Base-by-base conservation (phyloP, 2,329 filamentous ascomycete genomes). In the Botrytis aclada region DNA sequence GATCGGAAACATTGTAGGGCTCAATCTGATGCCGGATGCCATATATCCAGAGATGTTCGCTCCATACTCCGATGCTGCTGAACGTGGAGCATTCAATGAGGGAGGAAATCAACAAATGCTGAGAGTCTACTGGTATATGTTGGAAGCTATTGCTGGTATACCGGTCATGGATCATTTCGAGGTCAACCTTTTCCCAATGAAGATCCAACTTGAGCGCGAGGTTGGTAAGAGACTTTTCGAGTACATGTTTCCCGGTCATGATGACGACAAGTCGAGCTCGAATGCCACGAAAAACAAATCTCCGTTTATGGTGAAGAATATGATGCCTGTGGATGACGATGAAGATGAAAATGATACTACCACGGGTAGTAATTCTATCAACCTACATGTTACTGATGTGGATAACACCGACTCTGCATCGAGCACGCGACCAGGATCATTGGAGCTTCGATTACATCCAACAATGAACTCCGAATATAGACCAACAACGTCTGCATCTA, bases 161-260 rank as follows among this genome's bases (percentile, higher is more conserved):
- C 94, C 95, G 0, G 95, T 99, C 45, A 93, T 99, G 86, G 95
- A 98, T 78, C 93, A 97, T 79, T 99, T 99, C 79, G 95, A 98
- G 82, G 93, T 99, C 72, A 94, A 95, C 72, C 84, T 99, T 32
- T 95, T 97, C 81, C 97, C 96, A 0, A 88, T 99, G 81, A 97
- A 94, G 82, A 90, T 99, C 34, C 96, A 99, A 81, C 86, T 99
- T 51, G 96, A 99, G 82, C 92, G 91, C 51, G 95, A 98, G 78
- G 91, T 97, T 66, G 95, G 95, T 62, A 95, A 97, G 83, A 94
- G 92, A 77, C 85, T 99, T 2, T 97, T 99, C 77, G 95, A 98
- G 83, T 99, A 99, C 82, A 94, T 99, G 77, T 99, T 99, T 85
- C 97, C 96, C 0, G 93, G 92, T 18, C 89, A 93, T 77, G 90